A percentile compares a stretch with the other conserved stretches of the same genome.
These are phyloP conservation scores for Phytophthora boehmeriae DNA, from an alignment of 352 stramenopile species.

Conservation along the genomic window DNA sequence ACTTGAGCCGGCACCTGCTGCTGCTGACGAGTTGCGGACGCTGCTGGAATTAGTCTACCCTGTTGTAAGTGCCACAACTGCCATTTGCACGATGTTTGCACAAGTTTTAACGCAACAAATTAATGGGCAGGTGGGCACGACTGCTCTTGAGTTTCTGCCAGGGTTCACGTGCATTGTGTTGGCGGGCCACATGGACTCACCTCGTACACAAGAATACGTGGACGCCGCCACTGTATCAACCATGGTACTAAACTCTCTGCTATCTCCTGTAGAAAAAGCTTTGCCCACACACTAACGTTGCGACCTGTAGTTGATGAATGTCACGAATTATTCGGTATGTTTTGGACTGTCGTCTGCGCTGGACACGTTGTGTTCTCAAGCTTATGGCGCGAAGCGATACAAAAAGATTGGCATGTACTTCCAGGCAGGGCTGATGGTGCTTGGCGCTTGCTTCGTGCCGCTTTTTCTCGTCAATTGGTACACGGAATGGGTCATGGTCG, in stretches of 20 bases:
- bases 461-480: conserved; percentile 59
- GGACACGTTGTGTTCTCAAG: conserved; percentile 71
- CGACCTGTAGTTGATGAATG: conserved; percentile 47
- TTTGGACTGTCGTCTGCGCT: conserved; percentile 65
- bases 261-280: too few species aligned
- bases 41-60: conserved; percentile 42
- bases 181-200: conserved; percentile 56
- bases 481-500: conserved; percentile 35
- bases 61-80: conserved; percentile 11
- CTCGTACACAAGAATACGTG: conserved; percentile 51
- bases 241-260: conserved; percentile 24
- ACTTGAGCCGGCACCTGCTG: conserved; percentile 11
- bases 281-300: too few species aligned
- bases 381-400: conserved; percentile 47
- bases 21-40: conserved; percentile 31
- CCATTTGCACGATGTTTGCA: not conserved
- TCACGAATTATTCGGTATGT: conserved; percentile 52
- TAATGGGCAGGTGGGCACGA: conserved; percentile 23
- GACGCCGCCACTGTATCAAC: conserved; percentile 47
- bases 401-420: conserved; percentile 75
- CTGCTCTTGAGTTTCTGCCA: conserved; percentile 48
- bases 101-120: not conserved
- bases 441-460: conserved; percentile 41
- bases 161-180: conserved; percentile 50
- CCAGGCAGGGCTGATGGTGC: conserved; percentile 58